A percentile compares a stretch with the other conserved stretches of the same genome.
phyloP scores from a whole-genome alignment of 2,329 filamentous ascomycete species.

The Reticulascus tulasneorum region DNA sequence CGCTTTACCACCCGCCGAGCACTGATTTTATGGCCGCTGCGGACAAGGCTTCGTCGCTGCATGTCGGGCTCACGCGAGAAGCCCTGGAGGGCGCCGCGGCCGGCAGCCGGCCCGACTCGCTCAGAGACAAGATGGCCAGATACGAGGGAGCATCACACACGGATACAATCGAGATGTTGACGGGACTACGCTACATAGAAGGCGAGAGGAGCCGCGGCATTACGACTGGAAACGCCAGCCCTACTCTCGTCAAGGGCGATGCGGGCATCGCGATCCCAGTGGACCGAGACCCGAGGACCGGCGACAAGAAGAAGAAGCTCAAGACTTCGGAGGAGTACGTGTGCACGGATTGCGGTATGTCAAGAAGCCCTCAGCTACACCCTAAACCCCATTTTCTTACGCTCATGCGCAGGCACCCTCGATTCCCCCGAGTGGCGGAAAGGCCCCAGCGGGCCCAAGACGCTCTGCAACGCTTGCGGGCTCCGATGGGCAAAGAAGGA shows the following conservation, averaged over 20 bases:
- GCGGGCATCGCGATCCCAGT: slow-evolving; percentile 79
- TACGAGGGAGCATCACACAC: slow-evolving; percentile 74
- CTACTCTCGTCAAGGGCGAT: slow-evolving; percentile 78
- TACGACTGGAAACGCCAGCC: slow-evolving; percentile 78
- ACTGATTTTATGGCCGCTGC: slow-evolving; percentile 59
- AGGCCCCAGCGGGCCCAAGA: slow-evolving; percentile 88
- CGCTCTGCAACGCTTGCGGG: slow-evolving; percentile 91
- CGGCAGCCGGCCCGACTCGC: slow-evolving; percentile 66
- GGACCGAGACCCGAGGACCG: slow-evolving; percentile 68
- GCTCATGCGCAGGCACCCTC: slow-evolving; percentile 57
- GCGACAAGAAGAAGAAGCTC: slow-evolving; percentile 83
- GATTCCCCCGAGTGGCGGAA: slow-evolving; percentile 96
- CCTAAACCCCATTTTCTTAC: background rate
- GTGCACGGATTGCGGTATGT: slow-evolving; percentile 82
- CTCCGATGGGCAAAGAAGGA: slow-evolving; percentile 74
- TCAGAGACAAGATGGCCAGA: slow-evolving; percentile 79
- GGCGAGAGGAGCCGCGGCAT: slow-evolving; percentile 86
- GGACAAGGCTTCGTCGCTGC: slow-evolving; percentile 55
- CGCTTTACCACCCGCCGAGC: slow-evolving; percentile 25
- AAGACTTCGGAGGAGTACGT: slow-evolving; percentile 87
- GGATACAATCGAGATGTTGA: slow-evolving; percentile 90
- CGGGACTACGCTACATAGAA: slow-evolving; percentile 80
- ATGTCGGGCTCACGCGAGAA: slow-evolving; percentile 69
- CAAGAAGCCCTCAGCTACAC: background rate
- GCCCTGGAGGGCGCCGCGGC: slow-evolving; percentile 72